Percentiles rank a stretch among this genome's conserved stretches.
These are phyloP conservation scores for Penicillium macrosclerotiorum DNA, from an alignment of 495 filamentous ascomycete genomes.

Conservation along the genomic window DNA sequence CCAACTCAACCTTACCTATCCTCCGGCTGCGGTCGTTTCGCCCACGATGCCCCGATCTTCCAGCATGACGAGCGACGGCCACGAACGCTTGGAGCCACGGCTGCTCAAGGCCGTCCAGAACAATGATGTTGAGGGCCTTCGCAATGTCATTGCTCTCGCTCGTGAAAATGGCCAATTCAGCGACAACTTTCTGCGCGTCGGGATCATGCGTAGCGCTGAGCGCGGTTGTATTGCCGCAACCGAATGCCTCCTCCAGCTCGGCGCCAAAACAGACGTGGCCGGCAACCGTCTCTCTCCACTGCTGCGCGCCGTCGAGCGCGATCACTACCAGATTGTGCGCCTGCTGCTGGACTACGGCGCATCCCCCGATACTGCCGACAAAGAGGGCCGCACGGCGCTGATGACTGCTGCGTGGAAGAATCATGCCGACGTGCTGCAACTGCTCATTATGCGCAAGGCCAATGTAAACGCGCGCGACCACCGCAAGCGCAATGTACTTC, in stretches of 20 bases:
- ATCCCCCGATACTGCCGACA: constrained; percentile 39
- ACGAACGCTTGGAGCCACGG: constrained; percentile 51
- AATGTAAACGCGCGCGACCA: constrained; percentile 46
- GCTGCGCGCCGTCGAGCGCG: constrained; percentile 50
- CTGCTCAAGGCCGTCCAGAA: constrained; percentile 51
- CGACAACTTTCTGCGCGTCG: constrained; percentile 52
- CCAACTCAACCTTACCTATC: not conserved
- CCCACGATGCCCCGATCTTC: constrained; percentile 37
- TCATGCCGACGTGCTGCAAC: constrained; percentile 47
- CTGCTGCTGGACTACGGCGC: constrained; percentile 46
- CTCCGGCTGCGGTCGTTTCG: not conserved
- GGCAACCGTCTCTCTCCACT: constrained; percentile 44
- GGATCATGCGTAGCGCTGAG: constrained; percentile 49
- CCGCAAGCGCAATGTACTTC: constrained; percentile 43
- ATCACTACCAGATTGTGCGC: constrained; percentile 45
- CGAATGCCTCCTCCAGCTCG: constrained; percentile 43
- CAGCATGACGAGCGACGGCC: constrained; percentile 39
- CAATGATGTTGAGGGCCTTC: constrained; percentile 37
- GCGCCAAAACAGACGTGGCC: constrained; percentile 44
- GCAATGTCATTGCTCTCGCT: constrained; percentile 37
- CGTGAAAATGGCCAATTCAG: constrained; percentile 41
- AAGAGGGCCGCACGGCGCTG: constrained; percentile 52
- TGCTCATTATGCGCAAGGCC: constrained; percentile 49
- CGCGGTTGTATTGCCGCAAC: constrained; percentile 42
- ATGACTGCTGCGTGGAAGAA: constrained; percentile 61